Evolutionary conservation across 768 basidiomycete species (phyloP), one percentile per base, ranked within the genome.

Genomic region (Mycena pura): DNA sequence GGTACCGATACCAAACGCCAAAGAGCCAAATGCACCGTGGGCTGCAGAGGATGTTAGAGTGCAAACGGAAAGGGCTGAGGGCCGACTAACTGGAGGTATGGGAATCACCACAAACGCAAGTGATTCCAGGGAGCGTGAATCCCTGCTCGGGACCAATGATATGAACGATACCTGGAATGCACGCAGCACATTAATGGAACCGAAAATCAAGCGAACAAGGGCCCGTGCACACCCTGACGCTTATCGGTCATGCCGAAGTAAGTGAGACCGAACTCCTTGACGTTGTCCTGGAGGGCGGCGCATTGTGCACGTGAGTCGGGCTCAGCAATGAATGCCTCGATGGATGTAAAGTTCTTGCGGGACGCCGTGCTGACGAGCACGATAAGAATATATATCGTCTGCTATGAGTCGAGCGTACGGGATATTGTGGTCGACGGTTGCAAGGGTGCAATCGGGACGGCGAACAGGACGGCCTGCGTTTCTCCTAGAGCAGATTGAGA

Each of bases 121-220:
- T 91, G 44, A 88, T 90, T 14, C 89, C 89, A 6, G 89, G 89
- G 29, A 91, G 81, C 88, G 94, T 95, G 72, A 96, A 96, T 36
- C 94, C 94, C 79, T 96, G 94, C 72, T 96, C 94, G 48, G 94
- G 94, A 43, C 93, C 94, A 70, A 96, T 96, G 64, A 96, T 82
- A 75, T 96, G 92, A 7, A 93, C 90, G 64, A 91, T 93, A 59
- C 88, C 90, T 91, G 63, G 32, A 60, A 44, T 46, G 27, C n/a
- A n/a, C n/a, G n/a, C n/a, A n/a, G 25, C 48, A 27, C 22, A 51
- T 44, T 6, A 66, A 38, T 43, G 45, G 24, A 60, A 58, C 38
- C 38, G 24, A 47, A 40, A 6, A 3, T 52, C 31, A 32, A 22
- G 19, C 44, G 28, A 24, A 40, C 29, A 31, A 48, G 28, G 27